Evolutionary conservation across 1,284 basidiomycete genomes (phyloP).

Genomic region (Irpex lacteus): DNA sequence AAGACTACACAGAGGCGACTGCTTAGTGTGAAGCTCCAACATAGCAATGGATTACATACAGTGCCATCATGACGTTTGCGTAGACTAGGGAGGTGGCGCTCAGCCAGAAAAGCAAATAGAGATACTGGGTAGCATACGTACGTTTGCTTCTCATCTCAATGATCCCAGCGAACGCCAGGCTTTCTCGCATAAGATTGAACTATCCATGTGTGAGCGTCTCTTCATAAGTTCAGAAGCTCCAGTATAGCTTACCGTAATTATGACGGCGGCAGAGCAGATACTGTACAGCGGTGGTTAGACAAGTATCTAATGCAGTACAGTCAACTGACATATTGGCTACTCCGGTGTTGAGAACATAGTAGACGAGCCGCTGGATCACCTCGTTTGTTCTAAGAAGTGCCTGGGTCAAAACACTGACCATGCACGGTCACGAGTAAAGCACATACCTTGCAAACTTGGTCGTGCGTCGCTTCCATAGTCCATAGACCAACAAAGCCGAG

Average conservation of each 20-base stretch:
- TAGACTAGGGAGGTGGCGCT: neutral
- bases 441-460: neutral
- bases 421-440: neutral
- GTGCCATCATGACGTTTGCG: slow-evolving; percentile 1
- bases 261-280: neutral
- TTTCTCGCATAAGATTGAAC: neutral
- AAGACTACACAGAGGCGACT: neutral
- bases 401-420: neutral
- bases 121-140: neutral
- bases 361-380: neutral
- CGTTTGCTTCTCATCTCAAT: slow-evolving; percentile 2
- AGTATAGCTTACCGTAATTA: neutral
- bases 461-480: neutral
- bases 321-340: neutral
- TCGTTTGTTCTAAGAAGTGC: neutral
- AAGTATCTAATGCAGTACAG: neutral
- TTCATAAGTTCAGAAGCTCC: neutral
- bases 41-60: neutral
- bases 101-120: neutral
- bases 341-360: neutral
- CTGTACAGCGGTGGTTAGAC: neutral
- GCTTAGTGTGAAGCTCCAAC: neutral
- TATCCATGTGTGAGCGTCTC: neutral
- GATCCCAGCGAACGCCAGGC: neutral
- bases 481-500: neutral